These are phyloP conservation scores for Saksenaea vasiformis DNA, from an alignment of 371 early-diverging fungal genomes.

Conservation along the genomic window DNA sequence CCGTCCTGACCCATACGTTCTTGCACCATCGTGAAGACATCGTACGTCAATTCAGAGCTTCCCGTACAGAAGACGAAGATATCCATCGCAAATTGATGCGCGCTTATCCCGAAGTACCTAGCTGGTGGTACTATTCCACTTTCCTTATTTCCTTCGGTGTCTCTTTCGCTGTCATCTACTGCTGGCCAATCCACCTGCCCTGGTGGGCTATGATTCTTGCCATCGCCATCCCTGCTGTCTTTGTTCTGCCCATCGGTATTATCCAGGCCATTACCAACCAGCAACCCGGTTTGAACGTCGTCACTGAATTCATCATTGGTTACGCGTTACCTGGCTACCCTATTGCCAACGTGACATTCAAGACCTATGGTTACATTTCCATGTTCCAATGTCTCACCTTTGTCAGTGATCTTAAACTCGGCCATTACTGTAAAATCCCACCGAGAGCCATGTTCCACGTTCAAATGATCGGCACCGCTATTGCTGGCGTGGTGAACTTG, in stretches of 20 bases:
- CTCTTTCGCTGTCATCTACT: conserved; percentile 53
- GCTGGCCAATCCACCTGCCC: conserved; percentile 57
- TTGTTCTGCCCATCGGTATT: conserved; percentile 82
- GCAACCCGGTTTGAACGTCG: conserved; percentile 71
- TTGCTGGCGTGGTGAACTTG: conserved; percentile 66
- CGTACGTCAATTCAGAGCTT: conserved; percentile 50
- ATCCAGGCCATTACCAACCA: conserved; percentile 73
- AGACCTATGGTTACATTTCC: conserved; percentile 67
- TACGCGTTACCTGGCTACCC: conserved; percentile 64
- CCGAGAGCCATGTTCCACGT: conserved; percentile 70
- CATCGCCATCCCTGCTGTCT: conserved; percentile 58
- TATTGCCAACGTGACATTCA: conserved; percentile 68
- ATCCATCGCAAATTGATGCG: conserved; percentile 74
- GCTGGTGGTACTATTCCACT: conserved; percentile 68
- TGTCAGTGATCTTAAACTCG: conserved; percentile 64
- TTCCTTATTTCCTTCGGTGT: conserved; percentile 50
- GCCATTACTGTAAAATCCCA: conserved; percentile 72
- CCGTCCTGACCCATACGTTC: conserved; percentile 63
- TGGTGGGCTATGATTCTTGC: conserved; percentile 76
- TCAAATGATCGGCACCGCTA: conserved; percentile 58
- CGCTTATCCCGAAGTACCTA: conserved; percentile 71
- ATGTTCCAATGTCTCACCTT: conserved; percentile 62
- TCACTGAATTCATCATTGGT: conserved; percentile 73
- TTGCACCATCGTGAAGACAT: conserved; percentile 70
- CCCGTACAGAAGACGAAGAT: conserved; percentile 63